A percentile compares a stretch with the other conserved stretches of the same genome.
These are phyloP conservation scores for Phytopythium montanum DNA, from an alignment of 352 stramenopile genomes.

Conservation along the genomic window DNA sequence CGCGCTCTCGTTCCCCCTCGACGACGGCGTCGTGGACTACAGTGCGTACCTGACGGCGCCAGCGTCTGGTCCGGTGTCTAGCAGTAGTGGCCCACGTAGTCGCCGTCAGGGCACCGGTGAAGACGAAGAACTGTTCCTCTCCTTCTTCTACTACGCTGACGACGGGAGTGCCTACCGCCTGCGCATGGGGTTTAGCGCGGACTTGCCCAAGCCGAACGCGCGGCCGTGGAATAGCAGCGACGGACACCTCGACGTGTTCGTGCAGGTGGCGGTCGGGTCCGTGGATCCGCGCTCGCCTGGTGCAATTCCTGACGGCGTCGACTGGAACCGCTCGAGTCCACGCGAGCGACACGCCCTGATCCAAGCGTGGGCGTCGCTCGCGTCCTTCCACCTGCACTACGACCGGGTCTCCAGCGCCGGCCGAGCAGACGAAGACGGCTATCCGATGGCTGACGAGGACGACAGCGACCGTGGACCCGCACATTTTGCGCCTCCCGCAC, in stretches of 20 bases:
- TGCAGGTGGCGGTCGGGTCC: not conserved
- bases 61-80: not conserved
- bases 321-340: not conserved
- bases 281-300: not conserved
- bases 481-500: not conserved
- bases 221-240: not conserved
- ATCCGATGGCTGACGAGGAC: not conserved
- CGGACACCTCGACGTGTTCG: not conserved
- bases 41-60: conserved; percentile 2
- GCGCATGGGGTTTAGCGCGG: conserved; percentile 1
- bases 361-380: not conserved
- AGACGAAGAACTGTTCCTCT: not conserved
- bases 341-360: not conserved
- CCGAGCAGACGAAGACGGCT: not conserved
- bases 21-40: conserved; percentile 9
- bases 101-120: not conserved
- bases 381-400: not conserved
- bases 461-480: not conserved
- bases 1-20: not conserved
- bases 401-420: not conserved
- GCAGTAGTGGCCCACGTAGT: not conserved
- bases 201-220: not conserved
- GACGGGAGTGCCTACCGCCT: conserved; percentile 4
- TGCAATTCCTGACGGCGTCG: not conserved
- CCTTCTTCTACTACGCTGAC: conserved; percentile 7